A percentile compares a stretch with the other conserved stretches of the same genome.
Conservation (phyloP, 805 yeast genomes). For the Zygotorulaspora sp. region DNA sequence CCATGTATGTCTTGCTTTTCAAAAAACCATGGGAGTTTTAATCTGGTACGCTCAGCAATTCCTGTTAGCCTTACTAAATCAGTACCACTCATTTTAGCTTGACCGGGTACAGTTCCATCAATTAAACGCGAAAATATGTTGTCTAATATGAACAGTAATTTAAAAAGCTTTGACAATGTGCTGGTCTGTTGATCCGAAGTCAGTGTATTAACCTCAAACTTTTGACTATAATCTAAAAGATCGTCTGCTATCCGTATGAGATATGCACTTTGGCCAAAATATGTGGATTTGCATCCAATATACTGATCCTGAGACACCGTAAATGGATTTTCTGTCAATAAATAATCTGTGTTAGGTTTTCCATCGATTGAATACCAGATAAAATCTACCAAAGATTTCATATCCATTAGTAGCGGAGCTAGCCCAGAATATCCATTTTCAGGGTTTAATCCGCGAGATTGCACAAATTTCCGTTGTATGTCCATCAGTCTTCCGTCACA, state of each 20-base stretch:
- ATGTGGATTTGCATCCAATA: conserved; percentile 20
- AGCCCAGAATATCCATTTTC: conserved; percentile 31
- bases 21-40: conserved; percentile 37
- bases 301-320: conserved; percentile 8
- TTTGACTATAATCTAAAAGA: conserved; percentile 54
- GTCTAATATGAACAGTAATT: conserved; percentile 40
- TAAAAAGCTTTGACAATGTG: conserved; percentile 37
- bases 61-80: conserved; percentile 50
- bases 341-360: conserved; percentile 29
- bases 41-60: conserved; percentile 50
- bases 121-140: conserved; percentile 38
- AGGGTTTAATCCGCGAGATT: conserved; percentile 38
- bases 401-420: conserved; percentile 40
- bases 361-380: conserved; percentile 58
- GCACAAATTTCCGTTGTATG: conserved; percentile 51
- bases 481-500: conserved; percentile 51
- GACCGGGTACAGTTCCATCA: conserved; percentile 36
- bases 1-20: conserved; percentile 37
- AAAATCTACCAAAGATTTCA: conserved; percentile 47
- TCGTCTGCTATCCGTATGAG: conserved; percentile 63
- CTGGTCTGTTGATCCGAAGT: conserved; percentile 23
- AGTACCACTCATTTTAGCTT: conserved; percentile 40
- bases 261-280: conserved; percentile 60
- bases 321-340: conserved; percentile 15
- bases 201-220: conserved; percentile 32